Evolutionary conservation across 257 asterid genomes (phyloP), one percentile per base, ranked within the genome.

Genomic region (Misopates orontium): DNA sequence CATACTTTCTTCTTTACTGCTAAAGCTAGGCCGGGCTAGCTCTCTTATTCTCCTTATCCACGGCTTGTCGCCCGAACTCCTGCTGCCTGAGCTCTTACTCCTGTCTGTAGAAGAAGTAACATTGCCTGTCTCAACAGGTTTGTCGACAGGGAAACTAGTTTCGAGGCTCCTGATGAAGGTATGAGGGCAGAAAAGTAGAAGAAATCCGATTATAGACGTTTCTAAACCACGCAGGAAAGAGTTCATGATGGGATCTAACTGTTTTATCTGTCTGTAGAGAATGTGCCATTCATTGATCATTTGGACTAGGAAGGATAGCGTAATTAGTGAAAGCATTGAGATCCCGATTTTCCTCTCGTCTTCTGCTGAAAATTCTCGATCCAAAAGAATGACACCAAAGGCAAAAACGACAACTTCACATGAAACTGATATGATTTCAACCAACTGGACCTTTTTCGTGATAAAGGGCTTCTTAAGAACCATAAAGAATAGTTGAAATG

Each of bases 391-490:
- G 54, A 78, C 17, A 67, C 87, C 89, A 41, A 81, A 40, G 24
- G 91, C 64, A 8, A 89, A 87, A 45, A 89, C 48, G 16, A 75
- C 80, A 13, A 84, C 72, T 74, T 89, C 93, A 19, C 87, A 65
- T 1, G 82, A 67, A 15, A 89, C 84, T 0, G 97, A 82, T 62
- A 89, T 55, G 65, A 92, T 87, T 84, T 92, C 97, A 13, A 87
- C 94, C 16, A 93, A 44, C 78, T 93, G 99, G 44, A 88, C 86
- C 69, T 71, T 83, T 71, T 83, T 93, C 81, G 84, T 86, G 47
- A 93, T 89, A 84, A 90, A 93, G 16, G 97, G 98, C 83, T 90
- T 93, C 84, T 90, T 93, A 4, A 93, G 84, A 67, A 93, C 83
- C 81, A 90, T 85, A 89, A 93, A 93, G 78, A 93, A 87, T 68